Base-by-base conservation (phyloP, 169 alveolate genomes). In the Cyclospora cayetanensis region DNA sequence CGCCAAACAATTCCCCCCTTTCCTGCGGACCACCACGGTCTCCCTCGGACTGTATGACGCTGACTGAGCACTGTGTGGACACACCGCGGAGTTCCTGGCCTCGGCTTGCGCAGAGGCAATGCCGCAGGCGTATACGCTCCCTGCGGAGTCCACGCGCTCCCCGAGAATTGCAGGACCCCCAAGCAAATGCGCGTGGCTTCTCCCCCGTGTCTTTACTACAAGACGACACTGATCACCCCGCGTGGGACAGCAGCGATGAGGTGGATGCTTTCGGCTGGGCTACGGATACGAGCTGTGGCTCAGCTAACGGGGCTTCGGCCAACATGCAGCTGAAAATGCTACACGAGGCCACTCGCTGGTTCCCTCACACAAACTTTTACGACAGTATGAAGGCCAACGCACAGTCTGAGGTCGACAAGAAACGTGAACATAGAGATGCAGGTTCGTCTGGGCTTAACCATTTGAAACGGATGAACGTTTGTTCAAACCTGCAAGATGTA, bases 341-440 rank as follows among this genome's bases (percentile, higher is more conserved):
- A 27, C 63, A 76, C 25, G 86, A 76, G 66, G 86, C 86, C 31
- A 43, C 63, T 22, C 66, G 86, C 25, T 76, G 86, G 86, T 76
- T 76, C 66, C 86, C 86, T 12, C 86, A 76, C 68, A 76, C 86
- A 12, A 43, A 76, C 55, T 34, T 76, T 4, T 76, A 76, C 68
- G 86, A 63, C n/a, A 34, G 22, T 2, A 76, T 76, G 86, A 76
- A 76, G 25, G 86, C 52, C 29, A 29, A 34, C 43, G 86, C 86
- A 25, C 66, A 43, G 29, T 43, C 63, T 5, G 50, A 39, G 66
- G 52, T 76, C 43, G 86, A 76, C 55, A 76, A 76, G 11, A 42
- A 76, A 76, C 86, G 43, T 9, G 66, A 76, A 27, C 41, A 53
- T 43, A 76, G 41, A 11, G 86, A 76, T 34, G 86, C 63, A 43